Conservation (phyloP, 1,284 basidiomycete genomes). For the Coniophora puteana region DNA sequence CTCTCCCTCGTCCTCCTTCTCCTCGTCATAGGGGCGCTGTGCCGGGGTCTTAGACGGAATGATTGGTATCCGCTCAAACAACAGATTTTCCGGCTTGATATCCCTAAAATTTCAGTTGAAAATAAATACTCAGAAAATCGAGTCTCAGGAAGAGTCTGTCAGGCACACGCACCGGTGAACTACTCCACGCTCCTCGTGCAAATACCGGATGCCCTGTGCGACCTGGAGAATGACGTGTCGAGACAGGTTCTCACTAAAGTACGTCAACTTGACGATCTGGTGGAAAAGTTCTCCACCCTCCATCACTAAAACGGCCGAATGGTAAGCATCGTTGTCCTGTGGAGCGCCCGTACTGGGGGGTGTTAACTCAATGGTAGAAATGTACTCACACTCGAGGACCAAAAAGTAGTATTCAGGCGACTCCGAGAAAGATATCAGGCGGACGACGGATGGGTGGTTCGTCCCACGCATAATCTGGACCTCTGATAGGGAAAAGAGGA, state of each 20-base stretch:
- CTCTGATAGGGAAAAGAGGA: conserved; percentile 62
- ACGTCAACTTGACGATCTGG: conserved; percentile 99
- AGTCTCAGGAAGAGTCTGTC: not conserved
- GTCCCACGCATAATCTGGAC: conserved; percentile 99
- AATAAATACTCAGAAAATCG: not conserved
- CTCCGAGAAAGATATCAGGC: conserved; percentile 87
- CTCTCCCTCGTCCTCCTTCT: conserved; percentile 98
- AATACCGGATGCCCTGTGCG: conserved; percentile 90
- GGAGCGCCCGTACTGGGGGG: too few relatives aligned
- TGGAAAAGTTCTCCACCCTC: conserved; percentile 99
- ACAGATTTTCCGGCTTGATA: conserved; percentile 98
- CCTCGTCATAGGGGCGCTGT: conserved; percentile 92
- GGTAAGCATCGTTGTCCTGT: too few relatives aligned
- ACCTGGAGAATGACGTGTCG: conserved; percentile 98
- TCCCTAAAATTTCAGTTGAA: conserved; percentile 38
- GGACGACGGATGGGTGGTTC: conserved; percentile 88
- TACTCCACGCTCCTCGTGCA: conserved; percentile 97
- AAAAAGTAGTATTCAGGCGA: conserved; percentile 93
- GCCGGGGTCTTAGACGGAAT: conserved; percentile 79
- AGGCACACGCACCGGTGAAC: conserved; percentile 67
- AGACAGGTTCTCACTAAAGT: conserved; percentile 94
- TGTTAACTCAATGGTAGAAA: conserved; percentile 7
- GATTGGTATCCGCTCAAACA: conserved; percentile 94
- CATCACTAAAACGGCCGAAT: conserved; percentile 68
- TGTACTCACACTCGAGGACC: conserved; percentile 79